Evolutionary conservation across 2,329 filamentous ascomycete genomes (phyloP).

Genomic region (Fusarium xyrophilum): DNA sequence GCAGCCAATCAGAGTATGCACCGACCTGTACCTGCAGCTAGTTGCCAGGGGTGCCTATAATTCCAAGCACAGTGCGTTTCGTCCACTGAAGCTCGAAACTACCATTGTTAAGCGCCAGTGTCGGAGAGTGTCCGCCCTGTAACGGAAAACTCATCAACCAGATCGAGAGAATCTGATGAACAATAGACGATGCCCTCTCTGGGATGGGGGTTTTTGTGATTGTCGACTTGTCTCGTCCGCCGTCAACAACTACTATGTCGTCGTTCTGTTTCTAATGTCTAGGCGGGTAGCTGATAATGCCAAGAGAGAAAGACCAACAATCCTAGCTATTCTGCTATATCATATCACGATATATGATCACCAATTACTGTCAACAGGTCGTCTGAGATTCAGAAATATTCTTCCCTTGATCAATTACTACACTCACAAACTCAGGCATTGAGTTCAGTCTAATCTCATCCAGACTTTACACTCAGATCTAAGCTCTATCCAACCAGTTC

Average conservation of each 20-base stretch:
- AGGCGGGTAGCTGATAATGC: not conserved
- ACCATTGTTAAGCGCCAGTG: conserved; percentile 23
- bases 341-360: not conserved
- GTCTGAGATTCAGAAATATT: not conserved
- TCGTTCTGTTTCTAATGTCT: conserved; percentile 10
- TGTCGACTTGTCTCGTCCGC: not conserved
- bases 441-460: not conserved
- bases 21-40: conserved; percentile 9
- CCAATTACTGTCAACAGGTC: not conserved
- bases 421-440: not conserved
- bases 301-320: not conserved
- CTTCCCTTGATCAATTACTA: not conserved
- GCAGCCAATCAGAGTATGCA: conserved; percentile 28
- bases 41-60: conserved; percentile 15
- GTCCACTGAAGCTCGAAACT: conserved; percentile 34
- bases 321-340: not conserved
- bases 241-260: not conserved
- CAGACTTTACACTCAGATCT: not conserved
- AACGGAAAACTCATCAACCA: conserved; percentile 5
- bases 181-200: not conserved
- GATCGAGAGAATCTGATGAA: not conserved
- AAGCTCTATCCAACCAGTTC: not conserved
- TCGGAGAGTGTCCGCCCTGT: conserved; percentile 21
- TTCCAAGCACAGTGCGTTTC: conserved; percentile 36
- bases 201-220: not conserved